Percentiles rank a stretch among this genome's conserved stretches.
phyloP scores from a whole-genome alignment of 2,329 filamentous ascomycete species.

The Colletotrichum horii region DNA sequence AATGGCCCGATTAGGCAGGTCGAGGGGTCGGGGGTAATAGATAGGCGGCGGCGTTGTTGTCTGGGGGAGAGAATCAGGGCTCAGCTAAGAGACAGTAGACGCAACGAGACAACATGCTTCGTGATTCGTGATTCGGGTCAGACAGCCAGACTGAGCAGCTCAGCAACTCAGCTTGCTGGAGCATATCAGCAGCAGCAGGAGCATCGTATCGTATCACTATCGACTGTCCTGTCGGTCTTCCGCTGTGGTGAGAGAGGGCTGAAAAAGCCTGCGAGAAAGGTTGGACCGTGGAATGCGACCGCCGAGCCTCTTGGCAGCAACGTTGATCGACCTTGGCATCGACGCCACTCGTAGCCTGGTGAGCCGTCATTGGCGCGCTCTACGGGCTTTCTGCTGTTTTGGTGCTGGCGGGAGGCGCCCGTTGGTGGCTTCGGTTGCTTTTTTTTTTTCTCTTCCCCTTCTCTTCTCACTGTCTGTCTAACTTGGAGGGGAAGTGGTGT shows the following conservation, averaged over 20 bases:
- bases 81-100: neutral
- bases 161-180: neutral
- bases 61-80: neutral
- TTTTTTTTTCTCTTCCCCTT: neutral
- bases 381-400: conserved; percentile 8
- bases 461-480: neutral
- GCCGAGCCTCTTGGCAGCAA: conserved; percentile 13
- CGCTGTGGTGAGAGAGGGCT: neutral
- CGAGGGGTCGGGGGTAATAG: neutral
- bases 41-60: conserved; percentile 6
- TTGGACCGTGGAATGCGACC: neutral
- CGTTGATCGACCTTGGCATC: conserved; percentile 23
- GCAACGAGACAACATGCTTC: neutral
- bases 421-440: neutral
- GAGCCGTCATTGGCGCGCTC: conserved; percentile 4
- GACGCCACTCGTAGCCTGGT: neutral
- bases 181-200: neutral
- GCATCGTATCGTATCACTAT: neutral
- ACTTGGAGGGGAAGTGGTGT: neutral
- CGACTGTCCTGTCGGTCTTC: neutral
- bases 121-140: neutral
- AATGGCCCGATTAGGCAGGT: conserved; percentile 23
- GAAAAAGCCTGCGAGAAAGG: neutral
- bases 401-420: conserved; percentile 7
- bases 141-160: neutral